phyloP scores from a whole-genome alignment of 306 rosid species.

The Prinsepia uniflora region DNA sequence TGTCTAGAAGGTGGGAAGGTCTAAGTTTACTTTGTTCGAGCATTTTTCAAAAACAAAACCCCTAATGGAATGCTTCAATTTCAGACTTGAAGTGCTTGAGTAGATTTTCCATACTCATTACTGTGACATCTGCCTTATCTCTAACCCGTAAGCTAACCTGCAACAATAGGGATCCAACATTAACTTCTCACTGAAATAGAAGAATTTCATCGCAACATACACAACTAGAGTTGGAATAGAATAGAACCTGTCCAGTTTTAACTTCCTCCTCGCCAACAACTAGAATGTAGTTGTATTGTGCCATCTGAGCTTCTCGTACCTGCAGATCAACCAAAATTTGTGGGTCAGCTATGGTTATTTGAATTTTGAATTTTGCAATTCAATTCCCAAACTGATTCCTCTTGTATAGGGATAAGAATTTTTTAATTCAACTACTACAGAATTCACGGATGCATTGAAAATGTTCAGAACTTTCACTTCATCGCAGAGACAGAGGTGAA shows the following conservation, averaged over 20 bases:
- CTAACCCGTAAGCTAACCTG: slow-evolving; percentile 95
- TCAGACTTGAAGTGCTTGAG: slow-evolving; percentile 62
- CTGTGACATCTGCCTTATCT: slow-evolving; percentile 58
- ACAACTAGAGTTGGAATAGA: slow-evolving; percentile 1
- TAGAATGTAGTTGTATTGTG: slow-evolving; percentile 79
- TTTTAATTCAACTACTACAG: too few species aligned
- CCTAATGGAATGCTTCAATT: slow-evolving; percentile 56
- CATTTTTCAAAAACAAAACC: neutral
- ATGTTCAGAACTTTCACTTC: neutral
- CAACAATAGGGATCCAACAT: slow-evolving; percentile 29
- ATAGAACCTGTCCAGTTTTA: slow-evolving; percentile 74
- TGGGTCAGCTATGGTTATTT: too few species aligned
- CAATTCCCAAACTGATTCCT: too few species aligned
- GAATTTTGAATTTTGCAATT: too few species aligned
- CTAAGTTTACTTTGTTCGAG: neutral
- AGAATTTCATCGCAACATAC: neutral
- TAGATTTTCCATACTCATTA: slow-evolving; percentile 57
- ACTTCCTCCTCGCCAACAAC: slow-evolving; percentile 96
- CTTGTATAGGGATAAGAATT: too few species aligned
- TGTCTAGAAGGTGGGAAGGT: neutral
- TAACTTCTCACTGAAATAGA: slow-evolving; percentile 1
- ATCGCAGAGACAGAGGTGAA: neutral
- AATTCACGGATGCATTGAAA: too few species aligned
- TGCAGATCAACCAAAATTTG: slow-evolving; percentile 21
- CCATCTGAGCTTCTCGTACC: slow-evolving; percentile 90